Base-by-base conservation (phyloP, 495 filamentous ascomycete genomes). In the Aspergillus diversus region DNA sequence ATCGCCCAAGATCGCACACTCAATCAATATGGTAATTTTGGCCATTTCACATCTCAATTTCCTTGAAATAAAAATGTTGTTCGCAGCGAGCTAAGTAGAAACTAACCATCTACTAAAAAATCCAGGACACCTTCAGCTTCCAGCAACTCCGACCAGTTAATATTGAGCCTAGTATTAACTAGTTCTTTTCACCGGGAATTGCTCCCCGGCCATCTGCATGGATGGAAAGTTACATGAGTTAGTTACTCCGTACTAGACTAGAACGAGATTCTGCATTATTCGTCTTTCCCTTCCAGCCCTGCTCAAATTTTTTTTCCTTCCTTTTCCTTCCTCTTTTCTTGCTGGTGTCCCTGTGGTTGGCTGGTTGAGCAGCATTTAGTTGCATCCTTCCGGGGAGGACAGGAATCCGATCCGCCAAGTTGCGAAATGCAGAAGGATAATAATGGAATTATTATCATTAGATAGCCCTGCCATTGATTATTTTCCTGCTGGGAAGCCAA, bases 141-240 rank as follows among this genome's bases (percentile, higher is more conserved):
- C 21, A 1, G 21, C 21, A 27, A 43, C 39, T 43, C 8, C n/a
- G 8, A 8, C 39, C 39, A 11, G 39, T 50, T n/a, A 50, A 9
- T 50, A 17, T 50, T 50, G 47, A 34, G 51, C 13, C 8, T 54
- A 54, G 31, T 54, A 32, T n/a, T 54, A 13, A 34, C 11, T 54
- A 54, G 51, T 54, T 54, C 50, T 53, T 53, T 33, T 53, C 50
- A 54, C 59, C 59, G 59, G 59, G 50, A 54, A 34, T 48, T 32
- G 35, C 55, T 61, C 51, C 59, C 59, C 59, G 59, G 27, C 59
- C 59, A 60, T 55, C 37, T 17, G 5, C 47, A 50, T 50, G 46
- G 46, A 49, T n/a, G 47, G 47, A 50, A 11, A 50, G 47, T 50
- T 27, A 50, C 47, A 46, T 9, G 21, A 27, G 21, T 27, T 13